Conservation (phyloP, 768 basidiomycete species). For the Mycena floridula region DNA sequence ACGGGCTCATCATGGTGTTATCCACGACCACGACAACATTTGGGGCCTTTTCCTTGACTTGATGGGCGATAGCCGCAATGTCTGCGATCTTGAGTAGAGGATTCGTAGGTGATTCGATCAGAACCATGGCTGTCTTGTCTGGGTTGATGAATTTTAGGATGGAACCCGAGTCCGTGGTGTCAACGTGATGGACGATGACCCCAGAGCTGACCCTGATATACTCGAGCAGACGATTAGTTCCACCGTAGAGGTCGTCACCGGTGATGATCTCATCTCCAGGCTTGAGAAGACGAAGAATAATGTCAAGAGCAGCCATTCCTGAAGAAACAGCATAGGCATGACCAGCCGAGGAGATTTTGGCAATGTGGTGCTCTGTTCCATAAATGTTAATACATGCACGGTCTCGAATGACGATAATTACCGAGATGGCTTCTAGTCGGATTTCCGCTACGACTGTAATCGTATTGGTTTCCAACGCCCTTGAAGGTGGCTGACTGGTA, state of each 20-base stretch:
- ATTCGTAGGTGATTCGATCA: slow-evolving; percentile 96
- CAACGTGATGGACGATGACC: slow-evolving; percentile 87
- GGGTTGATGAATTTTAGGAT: slow-evolving; percentile 60
- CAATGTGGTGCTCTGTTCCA: slow-evolving; percentile 87
- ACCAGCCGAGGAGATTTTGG: slow-evolving; percentile 89
- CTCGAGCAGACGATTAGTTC: slow-evolving; percentile 89
- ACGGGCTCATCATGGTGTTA: slow-evolving; percentile 99
- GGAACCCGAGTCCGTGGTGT: slow-evolving; percentile 72
- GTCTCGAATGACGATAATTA: slow-evolving; percentile 24
- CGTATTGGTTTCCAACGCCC: slow-evolving; percentile 82
- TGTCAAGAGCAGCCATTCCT: slow-evolving; percentile 97
- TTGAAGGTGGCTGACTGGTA: slow-evolving; percentile 99
- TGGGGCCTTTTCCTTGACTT: slow-evolving; percentile 78
- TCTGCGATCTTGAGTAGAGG: slow-evolving; percentile 94
- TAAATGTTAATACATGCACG: background rate
- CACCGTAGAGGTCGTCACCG: slow-evolving; percentile 96
- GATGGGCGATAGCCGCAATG: slow-evolving; percentile 72
- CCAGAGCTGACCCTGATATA: slow-evolving; percentile 87
- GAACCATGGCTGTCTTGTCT: slow-evolving; percentile 86
- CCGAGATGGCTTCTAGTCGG: slow-evolving; percentile 94
- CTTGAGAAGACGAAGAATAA: slow-evolving; percentile 89
- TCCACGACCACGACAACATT: slow-evolving; percentile 86
- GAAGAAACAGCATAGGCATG: slow-evolving; percentile 93
- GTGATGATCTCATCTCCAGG: slow-evolving; percentile 95
- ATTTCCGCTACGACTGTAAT: slow-evolving; percentile 94